phyloP scores from a whole-genome alignment of 2,329 filamentous ascomycete genomes.

The Exophiala mesophila region DNA sequence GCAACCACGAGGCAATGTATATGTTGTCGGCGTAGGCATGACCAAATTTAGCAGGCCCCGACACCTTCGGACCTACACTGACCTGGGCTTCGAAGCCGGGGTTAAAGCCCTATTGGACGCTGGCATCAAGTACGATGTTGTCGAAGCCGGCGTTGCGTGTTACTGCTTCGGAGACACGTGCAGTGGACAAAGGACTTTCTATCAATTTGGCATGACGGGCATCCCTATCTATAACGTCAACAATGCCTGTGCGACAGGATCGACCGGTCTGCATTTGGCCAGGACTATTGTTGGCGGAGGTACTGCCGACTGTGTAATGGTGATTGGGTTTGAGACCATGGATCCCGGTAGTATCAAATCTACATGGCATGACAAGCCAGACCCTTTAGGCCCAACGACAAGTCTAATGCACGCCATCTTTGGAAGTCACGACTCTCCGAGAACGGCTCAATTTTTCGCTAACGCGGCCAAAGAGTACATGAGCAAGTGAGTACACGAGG shows the following conservation, averaged over 20 bases:
- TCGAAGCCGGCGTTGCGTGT: conserved; percentile 88
- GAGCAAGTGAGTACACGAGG: conserved; percentile 65
- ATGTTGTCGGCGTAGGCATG: conserved; percentile 96
- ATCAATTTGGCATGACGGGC: conserved; percentile 95
- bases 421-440: conserved; percentile 73
- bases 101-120: conserved; percentile 55
- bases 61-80: conserved; percentile 28
- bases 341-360: conserved; percentile 76
- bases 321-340: conserved; percentile 98
- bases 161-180: conserved; percentile 97
- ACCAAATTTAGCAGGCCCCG: conserved; percentile 78
- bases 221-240: conserved; percentile 93
- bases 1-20: too few relatives aligned
- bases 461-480: conserved; percentile 93
- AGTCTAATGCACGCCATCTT: conserved; percentile 78
- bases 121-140: conserved; percentile 92
- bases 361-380: conserved; percentile 78
- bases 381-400: conserved; percentile 66
- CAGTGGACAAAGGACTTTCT: conserved; percentile 92
- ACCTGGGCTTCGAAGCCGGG: conserved; percentile 31
- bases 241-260: conserved; percentile 96
- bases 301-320: conserved; percentile 78
- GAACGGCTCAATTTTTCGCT: conserved; percentile 87
- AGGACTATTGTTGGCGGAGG: conserved; percentile 73
- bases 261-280: conserved; percentile 79